phyloP scores from a whole-genome alignment of 805 yeast species.

The Lachancea dasiensis region DNA sequence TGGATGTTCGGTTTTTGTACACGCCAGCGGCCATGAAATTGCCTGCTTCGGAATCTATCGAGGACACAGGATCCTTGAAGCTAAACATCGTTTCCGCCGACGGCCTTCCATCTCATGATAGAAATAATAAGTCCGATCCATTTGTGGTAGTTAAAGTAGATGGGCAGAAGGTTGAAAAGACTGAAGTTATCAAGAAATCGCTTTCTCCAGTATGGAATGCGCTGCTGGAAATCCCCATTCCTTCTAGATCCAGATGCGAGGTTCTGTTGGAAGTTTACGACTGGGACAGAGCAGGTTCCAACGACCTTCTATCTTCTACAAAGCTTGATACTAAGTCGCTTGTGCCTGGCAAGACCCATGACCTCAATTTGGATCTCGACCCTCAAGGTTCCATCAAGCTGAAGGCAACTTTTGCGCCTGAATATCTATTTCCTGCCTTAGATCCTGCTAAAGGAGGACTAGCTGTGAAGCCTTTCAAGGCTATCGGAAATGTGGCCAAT shows the following conservation, averaged over 20 bases:
- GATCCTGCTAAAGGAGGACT: constrained; percentile 38
- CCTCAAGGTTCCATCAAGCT: constrained; percentile 62
- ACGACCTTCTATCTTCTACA: constrained; percentile 53
- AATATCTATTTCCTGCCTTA: constrained; percentile 59
- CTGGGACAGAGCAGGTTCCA: constrained; percentile 74
- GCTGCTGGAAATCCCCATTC: constrained; percentile 48
- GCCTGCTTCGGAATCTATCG: constrained; percentile 53
- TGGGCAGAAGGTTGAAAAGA: constrained; percentile 48
- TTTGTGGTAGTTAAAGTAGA: constrained; percentile 48
- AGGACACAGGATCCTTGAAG: constrained; percentile 60
- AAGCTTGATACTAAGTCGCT: constrained; percentile 45
- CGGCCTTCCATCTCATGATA: constrained; percentile 52
- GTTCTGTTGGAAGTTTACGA: constrained; percentile 51
- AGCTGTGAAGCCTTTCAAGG: constrained; percentile 44
- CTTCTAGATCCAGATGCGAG: constrained; percentile 53
- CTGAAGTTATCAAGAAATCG: constrained; percentile 58
- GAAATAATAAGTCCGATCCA: constrained; percentile 77
- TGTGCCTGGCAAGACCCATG: constrained; percentile 40
- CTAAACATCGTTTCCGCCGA: constrained; percentile 54
- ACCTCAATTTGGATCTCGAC: constrained; percentile 45
- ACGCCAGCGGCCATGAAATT: constrained; percentile 51
- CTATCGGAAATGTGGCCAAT: constrained; percentile 32
- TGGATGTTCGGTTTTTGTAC: constrained; percentile 51
- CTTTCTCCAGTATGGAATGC: constrained; percentile 78
- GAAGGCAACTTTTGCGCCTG: constrained; percentile 53